These are phyloP conservation scores for Candida tammaniensis DNA, from an alignment of 805 yeast genomes.

Conservation along the genomic window DNA sequence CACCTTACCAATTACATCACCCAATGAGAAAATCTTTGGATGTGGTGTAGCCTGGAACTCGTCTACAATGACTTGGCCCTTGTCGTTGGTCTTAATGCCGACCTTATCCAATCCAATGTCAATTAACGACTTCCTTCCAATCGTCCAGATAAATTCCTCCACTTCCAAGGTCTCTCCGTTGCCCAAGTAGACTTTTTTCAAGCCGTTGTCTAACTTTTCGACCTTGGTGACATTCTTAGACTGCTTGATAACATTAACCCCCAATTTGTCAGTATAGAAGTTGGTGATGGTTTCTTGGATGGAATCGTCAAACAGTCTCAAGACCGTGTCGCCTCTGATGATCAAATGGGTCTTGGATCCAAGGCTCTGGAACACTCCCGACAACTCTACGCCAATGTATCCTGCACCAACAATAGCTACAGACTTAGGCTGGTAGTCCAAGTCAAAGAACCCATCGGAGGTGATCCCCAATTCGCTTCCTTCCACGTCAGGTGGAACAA, in stretches of 20 bases:
- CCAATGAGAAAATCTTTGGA: constrained; percentile 74
- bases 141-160: constrained; percentile 87
- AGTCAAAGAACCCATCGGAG: constrained; percentile 87
- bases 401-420: constrained; percentile 98
- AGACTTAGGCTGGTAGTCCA: constrained; percentile 79
- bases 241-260: constrained; percentile 75
- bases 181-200: constrained; percentile 35
- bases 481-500: constrained; percentile 63
- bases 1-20: constrained; percentile 90
- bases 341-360: constrained; percentile 84
- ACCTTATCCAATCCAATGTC: constrained; percentile 75
- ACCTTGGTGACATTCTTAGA: constrained; percentile 43
- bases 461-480: constrained; percentile 83
- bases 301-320: constrained; percentile 81
- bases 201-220: constrained; percentile 30
- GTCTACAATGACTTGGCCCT: constrained; percentile 71
- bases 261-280: constrained; percentile 69
- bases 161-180: constrained; percentile 48
- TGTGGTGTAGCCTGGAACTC: constrained; percentile 83
- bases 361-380: constrained; percentile 89
- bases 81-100: constrained; percentile 61
- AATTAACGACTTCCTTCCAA: constrained; percentile 80
- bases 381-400: constrained; percentile 91
- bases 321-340: constrained; percentile 86
- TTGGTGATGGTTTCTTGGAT: constrained; percentile 80